These are phyloP conservation scores for Exophiala calicioides DNA, from an alignment of 2,329 filamentous ascomycete genomes.

Conservation along the genomic window DNA sequence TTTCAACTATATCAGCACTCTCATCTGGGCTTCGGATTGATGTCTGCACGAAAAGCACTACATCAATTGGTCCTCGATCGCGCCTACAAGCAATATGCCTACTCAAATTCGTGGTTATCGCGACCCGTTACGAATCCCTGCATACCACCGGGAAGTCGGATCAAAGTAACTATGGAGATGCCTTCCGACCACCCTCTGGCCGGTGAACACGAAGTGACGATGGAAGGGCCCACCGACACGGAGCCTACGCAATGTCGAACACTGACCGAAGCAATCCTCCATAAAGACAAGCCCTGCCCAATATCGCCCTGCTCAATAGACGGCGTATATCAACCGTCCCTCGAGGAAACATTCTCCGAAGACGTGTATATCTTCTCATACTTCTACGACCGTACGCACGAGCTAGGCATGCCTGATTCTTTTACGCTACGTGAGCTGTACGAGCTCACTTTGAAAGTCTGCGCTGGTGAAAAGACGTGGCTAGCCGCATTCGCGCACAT, in stretches of 20 bases:
- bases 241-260: slow-evolving; percentile 87
- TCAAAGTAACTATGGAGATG: slow-evolving; percentile 72
- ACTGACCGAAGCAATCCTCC: slow-evolving; percentile 84
- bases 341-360: slow-evolving; percentile 91
- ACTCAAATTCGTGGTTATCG: slow-evolving; percentile 67
- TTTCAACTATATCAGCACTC: slow-evolving; percentile 98
- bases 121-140: slow-evolving; percentile 79
- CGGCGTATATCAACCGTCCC: slow-evolving; percentile 88
- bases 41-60: slow-evolving; percentile 87
- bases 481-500: slow-evolving; percentile 75
- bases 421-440: slow-evolving; percentile 91
- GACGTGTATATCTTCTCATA: slow-evolving; percentile 97
- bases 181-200: slow-evolving; percentile 67
- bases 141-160: slow-evolving; percentile 76
- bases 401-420: slow-evolving; percentile 96
- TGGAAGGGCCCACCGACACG: slow-evolving; percentile 77
- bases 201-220: slow-evolving; percentile 69
- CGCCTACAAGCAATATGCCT: slow-evolving; percentile 63
- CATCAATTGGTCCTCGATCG: slow-evolving; percentile 74
- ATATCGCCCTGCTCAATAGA: slow-evolving; percentile 97
- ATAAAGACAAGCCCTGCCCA: slow-evolving; percentile 79
- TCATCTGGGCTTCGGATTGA: slow-evolving; percentile 93
- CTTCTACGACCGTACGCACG: slow-evolving; percentile 93
- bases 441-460: slow-evolving; percentile 81
- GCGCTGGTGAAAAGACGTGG: slow-evolving; percentile 75